A percentile compares a stretch with the other conserved stretches of the same genome.
Evolutionary conservation across 139 green algal genomes (phyloP).

Genomic region (Chlamydomonas asymmetrica): DNA sequence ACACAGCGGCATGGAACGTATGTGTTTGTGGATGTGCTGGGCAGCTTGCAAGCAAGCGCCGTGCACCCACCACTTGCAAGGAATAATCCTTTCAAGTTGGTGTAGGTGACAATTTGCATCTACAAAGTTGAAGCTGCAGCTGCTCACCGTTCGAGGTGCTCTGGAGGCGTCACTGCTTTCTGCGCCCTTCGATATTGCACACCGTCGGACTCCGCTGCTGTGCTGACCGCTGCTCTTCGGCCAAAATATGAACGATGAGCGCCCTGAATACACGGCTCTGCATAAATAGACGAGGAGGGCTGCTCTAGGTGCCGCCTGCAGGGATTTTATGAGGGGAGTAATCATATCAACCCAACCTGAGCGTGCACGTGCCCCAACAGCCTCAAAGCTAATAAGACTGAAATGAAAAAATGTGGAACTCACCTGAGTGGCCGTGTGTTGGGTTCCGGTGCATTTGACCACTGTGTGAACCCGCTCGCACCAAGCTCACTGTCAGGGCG

Average conservation of each 20-base stretch:
- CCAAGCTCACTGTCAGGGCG: neutral
- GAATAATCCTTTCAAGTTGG: neutral
- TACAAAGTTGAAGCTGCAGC: neutral
- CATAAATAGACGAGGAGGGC: constrained; percentile 24
- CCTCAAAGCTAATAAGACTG: neutral
- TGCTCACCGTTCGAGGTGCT: constrained; percentile 25
- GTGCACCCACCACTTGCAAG: neutral
- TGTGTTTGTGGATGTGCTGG: neutral
- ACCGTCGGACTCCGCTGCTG: neutral
- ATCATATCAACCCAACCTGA: neutral
- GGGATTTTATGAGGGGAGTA: neutral
- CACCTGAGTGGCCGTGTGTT: neutral
- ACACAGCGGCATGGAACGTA: neutral
- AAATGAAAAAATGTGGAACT: neutral
- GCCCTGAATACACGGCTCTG: constrained; percentile 36
- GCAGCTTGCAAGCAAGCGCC: neutral
- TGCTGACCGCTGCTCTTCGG: constrained; percentile 9
- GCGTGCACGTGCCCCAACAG: neutral
- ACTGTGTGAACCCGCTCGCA: neutral
- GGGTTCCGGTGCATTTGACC: neutral
- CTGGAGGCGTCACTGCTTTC: constrained; percentile 13
- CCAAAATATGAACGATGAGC: constrained; percentile 21
- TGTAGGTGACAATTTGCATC: neutral
- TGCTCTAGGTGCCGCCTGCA: constrained; percentile 27
- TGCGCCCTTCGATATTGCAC: constrained; percentile 19